Base-by-base conservation (phyloP, 2,329 filamentous ascomycete species). In the Monosporascus sp. region DNA sequence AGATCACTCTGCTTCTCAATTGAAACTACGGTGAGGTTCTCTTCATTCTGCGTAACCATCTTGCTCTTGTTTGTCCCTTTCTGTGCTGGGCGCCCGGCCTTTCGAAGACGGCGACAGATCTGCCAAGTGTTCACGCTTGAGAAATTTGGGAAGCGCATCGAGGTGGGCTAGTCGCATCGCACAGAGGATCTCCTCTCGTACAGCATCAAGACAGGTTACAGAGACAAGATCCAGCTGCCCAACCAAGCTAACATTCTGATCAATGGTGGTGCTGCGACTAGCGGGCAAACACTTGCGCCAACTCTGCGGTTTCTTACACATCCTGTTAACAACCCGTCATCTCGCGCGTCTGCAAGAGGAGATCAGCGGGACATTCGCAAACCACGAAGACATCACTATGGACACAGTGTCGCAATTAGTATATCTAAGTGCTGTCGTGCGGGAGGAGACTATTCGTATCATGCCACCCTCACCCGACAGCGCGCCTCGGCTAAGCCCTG, bases 401-500 rank as follows among this genome's bases (percentile, higher is more conserved):
- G 58, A 58, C 35, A 40, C 50, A 3, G 53, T 57, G 1, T 55
- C 58, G 2, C 52, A 57, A 37, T 58, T 68, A 2, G 60, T 59
- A 0, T 69, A 68, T 50, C 56, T 68, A 8, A 65, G 65, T 26
- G 64, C 66, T 6, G 60, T 65, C 5, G 60, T 65, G 8, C 60
- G 69, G 41, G 63, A 64, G 2, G 68, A 71, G 53, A 55, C 64
- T 1, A 52, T 70, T 43, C 59, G 68, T 3, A 52, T 69, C 35
- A 68, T 67, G 48, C 63, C 68, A 6, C 67, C 68, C 14, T 60
- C 64, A 3, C 64, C 65, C 1, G 43, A 65, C 7, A 66, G 67
- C 2, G 56, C 62, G 8, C 63, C 67, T 1, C 61, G 68, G 14
- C 51, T 63, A 17, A 64, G 59, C 18, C 66, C 66, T 4, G 61